Evolutionary conservation across 441 rosid genomes (phyloP), one percentile per base, ranked within the genome.

Genomic region (Macaranga tanarius): DNA sequence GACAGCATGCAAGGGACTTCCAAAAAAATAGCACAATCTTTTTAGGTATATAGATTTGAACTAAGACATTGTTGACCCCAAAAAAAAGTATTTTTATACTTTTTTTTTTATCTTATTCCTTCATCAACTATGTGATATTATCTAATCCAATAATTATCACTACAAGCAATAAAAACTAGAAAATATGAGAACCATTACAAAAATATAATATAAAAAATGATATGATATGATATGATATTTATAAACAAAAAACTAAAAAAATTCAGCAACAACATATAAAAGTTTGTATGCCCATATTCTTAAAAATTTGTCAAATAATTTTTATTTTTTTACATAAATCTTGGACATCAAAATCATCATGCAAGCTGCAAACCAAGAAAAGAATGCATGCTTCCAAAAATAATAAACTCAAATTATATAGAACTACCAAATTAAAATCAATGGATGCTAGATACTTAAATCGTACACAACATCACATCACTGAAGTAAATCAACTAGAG

Each of bases 1-100:
- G 73, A 73, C 66, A 73, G 64, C 64, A 76, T 73, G 69, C 60
- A 62, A 48, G 40, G 58, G 73, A 8, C 73, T 56, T 76, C 74
- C 70, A 76, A 69, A 62, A 44, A 62, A 50, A n/a, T 56, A 77
- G 62, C 38, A 65, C 62, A 38, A 47, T 54, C 73, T 59, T 26
- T 34, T 9, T 9, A 51, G 7, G n/a, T n/a, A 61, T 64, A 69
- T 61, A 62, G 45, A 55, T 59, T 74, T 34, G 55, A n/a, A 55
- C 20, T 17, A 38, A 50, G 58, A 15, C 25, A 28, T 13, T 28
- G 57, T 34, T 26, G 26, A 3, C 38, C 47, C 71, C 22, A 57
- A 58, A 62, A 15, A 45, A 7, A 7, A 45, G 1, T 45, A 4
- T 12, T 19, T 15, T 16, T 58, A n/a, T n/a, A n/a, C 22, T 40